phyloP scores from a whole-genome alignment of 1,284 basidiomycete genomes.

The Ceratobasidium sp. region DNA sequence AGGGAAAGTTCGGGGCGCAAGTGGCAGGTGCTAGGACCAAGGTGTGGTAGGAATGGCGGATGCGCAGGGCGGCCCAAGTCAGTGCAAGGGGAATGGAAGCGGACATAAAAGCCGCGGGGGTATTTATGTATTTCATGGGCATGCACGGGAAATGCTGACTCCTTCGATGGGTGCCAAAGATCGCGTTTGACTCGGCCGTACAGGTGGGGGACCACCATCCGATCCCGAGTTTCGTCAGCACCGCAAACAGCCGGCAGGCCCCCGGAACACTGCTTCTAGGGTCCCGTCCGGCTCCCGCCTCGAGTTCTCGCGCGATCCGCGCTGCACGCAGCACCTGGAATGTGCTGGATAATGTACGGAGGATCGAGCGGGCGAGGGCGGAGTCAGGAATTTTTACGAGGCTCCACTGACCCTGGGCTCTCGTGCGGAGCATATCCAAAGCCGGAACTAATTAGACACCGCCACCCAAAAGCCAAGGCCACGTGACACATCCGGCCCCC shows the following conservation, averaged over 20 bases:
- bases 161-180: not conserved
- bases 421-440: not conserved
- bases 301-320: not conserved
- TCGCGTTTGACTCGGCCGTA: slow-evolving; percentile 29
- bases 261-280: slow-evolving; percentile 21
- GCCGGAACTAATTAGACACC: not conserved
- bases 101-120: not conserved
- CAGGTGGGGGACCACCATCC: not conserved
- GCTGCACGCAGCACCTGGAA: not conserved
- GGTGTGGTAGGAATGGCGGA: not conserved
- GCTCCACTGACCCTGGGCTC: not conserved
- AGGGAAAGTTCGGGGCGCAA: not conserved
- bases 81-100: not conserved
- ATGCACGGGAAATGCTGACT: too few relatives aligned
- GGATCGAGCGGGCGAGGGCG: not conserved
- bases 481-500: slow-evolving; percentile 8
- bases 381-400: slow-evolving; percentile 3
- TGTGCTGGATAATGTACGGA: not conserved
- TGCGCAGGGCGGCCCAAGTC: not conserved
- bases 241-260: slow-evolving; percentile 21
- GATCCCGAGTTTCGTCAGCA: slow-evolving; percentile 28
- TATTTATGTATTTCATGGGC: not conserved
- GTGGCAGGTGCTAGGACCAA: not conserved
- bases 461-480: slow-evolving; percentile 4
- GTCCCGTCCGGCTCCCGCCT: not conserved